Evolutionary conservation across 2,329 filamentous ascomycete species (phyloP).

Genomic region (Phyllachora maydis): DNA sequence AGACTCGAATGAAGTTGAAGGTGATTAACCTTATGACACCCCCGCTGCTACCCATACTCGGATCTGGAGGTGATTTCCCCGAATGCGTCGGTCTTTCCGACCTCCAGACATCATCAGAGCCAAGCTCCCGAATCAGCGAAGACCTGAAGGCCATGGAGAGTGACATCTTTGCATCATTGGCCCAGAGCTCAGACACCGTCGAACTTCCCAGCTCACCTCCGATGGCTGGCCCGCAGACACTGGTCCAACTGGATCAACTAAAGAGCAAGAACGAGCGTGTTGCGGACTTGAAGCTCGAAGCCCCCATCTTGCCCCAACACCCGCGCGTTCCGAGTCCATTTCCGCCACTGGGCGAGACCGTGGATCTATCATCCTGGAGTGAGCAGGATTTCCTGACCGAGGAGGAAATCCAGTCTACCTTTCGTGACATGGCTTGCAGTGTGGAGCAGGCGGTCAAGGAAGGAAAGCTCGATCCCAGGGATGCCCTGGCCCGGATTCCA

Average conservation of each 20-base stretch:
- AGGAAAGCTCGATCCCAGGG: slow-evolving; percentile 9
- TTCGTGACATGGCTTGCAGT: slow-evolving; percentile 4
- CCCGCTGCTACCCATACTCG: slow-evolving; percentile 6
- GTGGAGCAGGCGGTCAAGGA: slow-evolving; percentile 8
- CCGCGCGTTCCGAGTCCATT: too few species aligned
- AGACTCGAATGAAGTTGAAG: slow-evolving; percentile 2
- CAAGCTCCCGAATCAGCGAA: too few species aligned
- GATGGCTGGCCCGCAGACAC: too few species aligned
- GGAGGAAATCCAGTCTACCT: slow-evolving; percentile 3
- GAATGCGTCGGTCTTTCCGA: slow-evolving; percentile 4
- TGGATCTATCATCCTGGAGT: neutral
- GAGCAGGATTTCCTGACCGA: neutral
- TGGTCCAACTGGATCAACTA: too few species aligned
- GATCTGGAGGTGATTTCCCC: slow-evolving; percentile 3
- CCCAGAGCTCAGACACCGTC: too few species aligned
- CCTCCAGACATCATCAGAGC: slow-evolving; percentile 6
- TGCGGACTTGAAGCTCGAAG: neutral
- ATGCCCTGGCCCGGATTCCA: slow-evolving; percentile 7
- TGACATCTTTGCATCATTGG: too few species aligned
- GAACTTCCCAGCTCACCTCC: too few species aligned
- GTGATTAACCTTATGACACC: slow-evolving; percentile 6
- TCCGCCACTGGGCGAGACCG: neutral
- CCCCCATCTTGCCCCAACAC: neutral
- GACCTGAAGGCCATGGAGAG: too few species aligned
- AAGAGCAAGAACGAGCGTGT: slow-evolving; percentile 4